Evolutionary conservation across 169 alveolate species (phyloP), one percentile per base, ranked within the genome.

Genomic region (Plasmodium gonderi): DNA sequence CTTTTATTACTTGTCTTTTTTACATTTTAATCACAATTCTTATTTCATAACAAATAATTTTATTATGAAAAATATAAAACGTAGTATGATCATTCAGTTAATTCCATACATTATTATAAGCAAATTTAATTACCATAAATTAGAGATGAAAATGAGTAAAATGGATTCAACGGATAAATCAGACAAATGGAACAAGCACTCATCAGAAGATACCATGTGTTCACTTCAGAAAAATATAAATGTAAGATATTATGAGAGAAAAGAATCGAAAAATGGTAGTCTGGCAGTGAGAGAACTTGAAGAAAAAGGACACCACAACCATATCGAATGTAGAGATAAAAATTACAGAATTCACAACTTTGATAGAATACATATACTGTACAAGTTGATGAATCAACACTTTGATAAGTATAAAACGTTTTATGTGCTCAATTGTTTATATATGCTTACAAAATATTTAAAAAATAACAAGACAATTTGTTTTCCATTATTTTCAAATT

Each of bases 31-130:
- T 45, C 38, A 36, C 12, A 54, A 74, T 42, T 67, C 72, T 0
- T 51, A 85, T 31, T 23, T 60, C 12, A 17, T 42, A 33, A 17
- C 68, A 33, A 74, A 74, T 45, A 17, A 75, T 6, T 72, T 74
- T 20, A 51, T 85, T 9, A n/a, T 85, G 79, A 47, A 76, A 23
- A 64, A 54, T 45, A 5, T 75, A 31, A 51, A 47, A 38, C 23
- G 17, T 42, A 6, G 31, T 11, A 26, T 4, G 20, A 31, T 65
- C 2, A 45, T 36, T 5, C 3, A 54, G 2, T 29, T 20, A 17
- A 31, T 85, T 29, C 92, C 92, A 9, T 85, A 85, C 64, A 47
- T 85, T n/a, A 23, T 85, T 74, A 44, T 85, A 45, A 76, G 92
- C 78, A 85, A 54, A 20, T 74, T 85, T 85, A 85, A 85, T 26